Conservation (phyloP, 1,139 yeast species). For the Candida neerlandica region DNA sequence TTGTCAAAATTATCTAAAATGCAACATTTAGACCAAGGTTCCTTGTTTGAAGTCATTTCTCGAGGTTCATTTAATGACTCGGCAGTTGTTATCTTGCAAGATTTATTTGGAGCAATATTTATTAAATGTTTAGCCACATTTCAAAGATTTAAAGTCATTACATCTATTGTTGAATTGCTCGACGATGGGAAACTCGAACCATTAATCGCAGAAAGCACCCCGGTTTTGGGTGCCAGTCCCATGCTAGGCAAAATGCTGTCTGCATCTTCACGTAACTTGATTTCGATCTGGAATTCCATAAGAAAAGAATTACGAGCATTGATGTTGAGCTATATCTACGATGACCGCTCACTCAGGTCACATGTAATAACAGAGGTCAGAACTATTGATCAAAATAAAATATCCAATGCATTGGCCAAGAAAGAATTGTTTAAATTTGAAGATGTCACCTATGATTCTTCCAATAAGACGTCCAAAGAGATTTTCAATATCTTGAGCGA, state of each 20-base stretch:
- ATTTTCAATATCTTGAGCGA: conserved; percentile 52
- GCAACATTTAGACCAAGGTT: conserved; percentile 29
- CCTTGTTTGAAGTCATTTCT: conserved; percentile 26
- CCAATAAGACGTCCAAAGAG: conserved; percentile 43
- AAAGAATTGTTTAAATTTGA: conserved; percentile 51
- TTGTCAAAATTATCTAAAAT: conserved; percentile 37
- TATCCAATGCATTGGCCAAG: conserved; percentile 8
- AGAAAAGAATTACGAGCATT: conserved; percentile 61
- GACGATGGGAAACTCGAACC: conserved; percentile 15
- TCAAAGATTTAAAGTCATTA: conserved; percentile 70
- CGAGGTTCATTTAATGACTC: conserved; percentile 45
- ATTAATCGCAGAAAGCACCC: conserved; percentile 5
- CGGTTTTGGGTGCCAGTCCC: conserved; percentile 10
- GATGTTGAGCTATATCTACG: conserved; percentile 56
- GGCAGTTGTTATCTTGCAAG: conserved; percentile 62
- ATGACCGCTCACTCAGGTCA: conserved; percentile 14
- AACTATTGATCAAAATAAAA: conserved; percentile 12
- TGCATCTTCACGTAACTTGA: conserved; percentile 13
- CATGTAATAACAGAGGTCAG: conserved; percentile 3
- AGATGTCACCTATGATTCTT: conserved; percentile 39
- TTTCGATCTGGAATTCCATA: conserved; percentile 58
- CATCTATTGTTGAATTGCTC: conserved; percentile 49
- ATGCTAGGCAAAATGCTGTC: conserved; percentile 2
- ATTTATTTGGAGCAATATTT: conserved; percentile 70
- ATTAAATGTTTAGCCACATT: conserved; percentile 62